Base-by-base conservation (phyloP, 768 basidiomycete genomes). In the Polyporus arcularius region DNA sequence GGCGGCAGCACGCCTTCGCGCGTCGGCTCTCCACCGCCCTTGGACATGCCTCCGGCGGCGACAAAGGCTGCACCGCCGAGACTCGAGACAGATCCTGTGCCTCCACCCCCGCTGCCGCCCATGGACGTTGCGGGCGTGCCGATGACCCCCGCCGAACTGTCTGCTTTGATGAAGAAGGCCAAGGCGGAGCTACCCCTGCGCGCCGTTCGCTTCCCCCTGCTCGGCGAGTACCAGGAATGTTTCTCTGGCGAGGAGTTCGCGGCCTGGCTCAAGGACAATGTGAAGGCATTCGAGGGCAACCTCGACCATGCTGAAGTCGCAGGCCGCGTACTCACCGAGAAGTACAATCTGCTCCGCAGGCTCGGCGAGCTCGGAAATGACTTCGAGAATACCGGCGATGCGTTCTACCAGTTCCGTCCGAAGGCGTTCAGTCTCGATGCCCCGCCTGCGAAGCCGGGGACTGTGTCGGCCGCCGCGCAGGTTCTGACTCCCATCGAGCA, bases 231-330 rank as follows among this genome's bases (percentile, higher is more conserved):
- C 64, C 80, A 86, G 31, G 89, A 92, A 58, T 88, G 89, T 60
- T 96, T 96, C 74, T 87, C 85, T 15, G 95, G 95, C 31, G 93
- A 94, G 43, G 94, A 96, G 64, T 88, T 97, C 64, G 90, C 89
- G 9, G 80, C 82, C 4, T 97, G 94, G 94, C 73, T 97, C 57
- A 85, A 86, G 58, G 83, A 82, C 58, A 87, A 90, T 63, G 86
- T 96, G 2, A 83, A 85, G 61, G 91, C 84, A 8, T 89, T 96
- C 62, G 87, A 83, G 16, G 90, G 89, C 18, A 89, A 81, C 71
- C 75, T 91, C 57, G 93, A 95, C 60, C 79, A 83, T 47, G 92
- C 92, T 2, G 91, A 92, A 65, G 86, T 92, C 55, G 85, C 73
- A n/a, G 85, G 85, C 30, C 71, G 71, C 35, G 82, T 85, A 45